Conservation (phyloP, 441 rosid genomes). For the Erysimum cheiri region DNA sequence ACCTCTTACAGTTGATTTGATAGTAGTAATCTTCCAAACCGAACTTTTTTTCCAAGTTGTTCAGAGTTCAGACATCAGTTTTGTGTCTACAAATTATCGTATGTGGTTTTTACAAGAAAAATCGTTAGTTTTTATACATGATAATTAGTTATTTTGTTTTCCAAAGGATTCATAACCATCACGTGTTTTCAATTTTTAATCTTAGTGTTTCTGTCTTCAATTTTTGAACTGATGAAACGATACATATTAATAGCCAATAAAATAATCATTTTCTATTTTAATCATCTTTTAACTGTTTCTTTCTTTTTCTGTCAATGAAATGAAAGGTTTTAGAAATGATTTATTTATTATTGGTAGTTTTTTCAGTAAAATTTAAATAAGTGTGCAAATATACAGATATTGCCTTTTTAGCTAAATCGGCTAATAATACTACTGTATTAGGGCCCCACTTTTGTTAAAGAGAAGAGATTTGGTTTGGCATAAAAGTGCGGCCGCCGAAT, state of each 20-base stretch:
- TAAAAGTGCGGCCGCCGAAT: constrained; percentile 61
- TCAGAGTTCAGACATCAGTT: not conserved
- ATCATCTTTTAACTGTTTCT: not conserved
- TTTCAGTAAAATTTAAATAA: not conserved
- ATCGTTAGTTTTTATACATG: not conserved
- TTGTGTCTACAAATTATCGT: not conserved
- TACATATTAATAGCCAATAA: not conserved
- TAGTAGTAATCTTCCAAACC: not conserved
- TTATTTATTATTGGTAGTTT: not conserved
- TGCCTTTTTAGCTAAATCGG: constrained; percentile 27
- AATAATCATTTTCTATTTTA: not conserved
- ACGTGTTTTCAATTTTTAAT: not conserved
- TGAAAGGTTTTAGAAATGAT: not conserved
- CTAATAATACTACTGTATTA: not conserved
- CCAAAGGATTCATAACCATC: not conserved
- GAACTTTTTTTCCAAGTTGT: not conserved
- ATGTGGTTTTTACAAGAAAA: not conserved
- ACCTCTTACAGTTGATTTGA: not conserved
- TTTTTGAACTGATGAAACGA: not conserved
- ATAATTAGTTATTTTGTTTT: not conserved
- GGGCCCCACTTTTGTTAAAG: too few species aligned
- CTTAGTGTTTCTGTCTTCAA: not conserved
- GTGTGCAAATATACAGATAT: constrained; percentile 34
- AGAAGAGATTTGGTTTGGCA: constrained; percentile 51
- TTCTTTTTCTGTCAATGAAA: not conserved